Evolutionary conservation across 179 eudicot genomes (phyloP), one percentile per base, ranked within the genome.

Genomic region (Patellifolia procumbens): DNA sequence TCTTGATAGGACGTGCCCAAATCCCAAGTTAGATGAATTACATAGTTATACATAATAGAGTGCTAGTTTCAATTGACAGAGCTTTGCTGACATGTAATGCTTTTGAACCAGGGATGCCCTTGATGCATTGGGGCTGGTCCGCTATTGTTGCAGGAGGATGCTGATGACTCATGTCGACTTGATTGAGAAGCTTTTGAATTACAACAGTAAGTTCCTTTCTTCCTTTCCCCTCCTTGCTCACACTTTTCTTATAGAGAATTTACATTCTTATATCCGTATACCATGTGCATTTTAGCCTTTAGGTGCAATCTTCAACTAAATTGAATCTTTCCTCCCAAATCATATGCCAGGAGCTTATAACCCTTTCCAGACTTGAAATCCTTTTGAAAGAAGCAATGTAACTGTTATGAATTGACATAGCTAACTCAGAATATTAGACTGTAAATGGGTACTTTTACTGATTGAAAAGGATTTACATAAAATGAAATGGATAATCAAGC

Each of bases 121-220:
- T 72, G 97, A 94, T 92, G 93, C 97, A 7, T 74, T 94, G 81
- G 85, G 85, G 12, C 76, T 94, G 82, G 98, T 94, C 72, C 92
- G 97, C 9, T 92, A 92, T 58, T 94, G 98, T 81, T 92, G 98
- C 75, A 78, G 96, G 79, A 87, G 97, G 65, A 94, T 94, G 98
- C 91, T 94, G 72, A 94, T 94, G 98, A 94, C 98, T 59, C 98
- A 94, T 81, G 98, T 94, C 42, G 98, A 94, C 76, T 88, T 94
- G 82, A 94, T 94, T 74, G 98, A 94, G 90, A 94, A 94, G 89
- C 97, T 94, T 69, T 83, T 94, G 62, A 94, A 94, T 88, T 92
- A 94, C 83, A 92, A 92, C 78, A 89, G 98, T 94, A 82, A 31
- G 29, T 75, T 61, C 65, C 42, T 11, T 80, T 49, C 75, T 35